Base-by-base conservation (phyloP, 306 rosid genomes). In the Pyrus bretschneideri region DNA sequence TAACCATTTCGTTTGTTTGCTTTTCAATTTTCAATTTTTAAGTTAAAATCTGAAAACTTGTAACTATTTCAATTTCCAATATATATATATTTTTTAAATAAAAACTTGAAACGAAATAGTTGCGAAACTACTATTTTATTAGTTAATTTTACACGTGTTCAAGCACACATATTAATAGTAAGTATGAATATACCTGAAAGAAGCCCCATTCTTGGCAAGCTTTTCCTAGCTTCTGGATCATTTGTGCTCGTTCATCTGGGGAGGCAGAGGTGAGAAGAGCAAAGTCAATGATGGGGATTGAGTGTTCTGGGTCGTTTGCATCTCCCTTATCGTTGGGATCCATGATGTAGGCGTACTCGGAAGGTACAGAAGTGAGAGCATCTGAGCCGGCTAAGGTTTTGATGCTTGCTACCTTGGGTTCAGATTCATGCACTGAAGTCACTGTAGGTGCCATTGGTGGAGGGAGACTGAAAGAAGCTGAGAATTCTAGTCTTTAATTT, bases 321-420 rank as follows among this genome's bases (percentile, higher is more conserved):
- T 75, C 69, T 9, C 66, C 79, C 42, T 76, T 2, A 4, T 82
- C 67, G 44, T 76, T 25, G 63, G 78, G 79, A 31, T 45, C 60
- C n/a, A 27, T 46, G 72, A 59, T 67, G 78, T 46, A 85, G 14
- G 60, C 67, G 78, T 80, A 85, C 2, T 80, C 74, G 25, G 83
- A 75, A 42, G 89, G 91, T n/a, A 83, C 73, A 23, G 79, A 52
- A 64, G 71, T 83, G 33, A 87, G 72, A 22, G 75, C 64, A n/a
- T 86, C 76, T 54, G 89, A 82, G 65, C 83, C 89, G 51, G 83
- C 44, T n/a, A 85, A 73, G 45, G 79, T 4, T 74, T 85, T 85
- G 58, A 79, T 66, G 70, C 70, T 66, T 19, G 51, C n/a, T 35
- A 30, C 18, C 38, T 66, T 33, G n/a, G 65, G 4, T 23, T 60